Percentiles rank a stretch among this genome's conserved stretches.
Conservation (phyloP, 1,284 basidiomycete species). For the Cryptococcus hybrid region DNA sequence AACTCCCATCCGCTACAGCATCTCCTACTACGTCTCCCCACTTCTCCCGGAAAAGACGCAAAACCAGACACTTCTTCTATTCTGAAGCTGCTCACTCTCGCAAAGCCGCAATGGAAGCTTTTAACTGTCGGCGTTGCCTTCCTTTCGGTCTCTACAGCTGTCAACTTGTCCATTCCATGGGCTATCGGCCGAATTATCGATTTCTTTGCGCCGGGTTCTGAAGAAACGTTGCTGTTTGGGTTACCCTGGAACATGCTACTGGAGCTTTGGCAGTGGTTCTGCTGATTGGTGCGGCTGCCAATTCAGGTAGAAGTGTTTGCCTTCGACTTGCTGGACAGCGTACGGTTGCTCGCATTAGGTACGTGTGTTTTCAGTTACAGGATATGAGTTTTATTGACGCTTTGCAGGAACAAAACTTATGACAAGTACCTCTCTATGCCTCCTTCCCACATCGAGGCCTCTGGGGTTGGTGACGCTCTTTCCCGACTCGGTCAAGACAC, state of each 20-base stretch:
- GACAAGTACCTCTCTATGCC: conserved; percentile 44
- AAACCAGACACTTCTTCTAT: conserved; percentile 42
- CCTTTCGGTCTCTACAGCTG: conserved; percentile 40
- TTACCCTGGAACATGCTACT: conserved; percentile 44
- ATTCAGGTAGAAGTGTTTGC: conserved; percentile 40
- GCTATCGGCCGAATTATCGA: conserved; percentile 48
- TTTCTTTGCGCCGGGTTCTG: conserved; percentile 45
- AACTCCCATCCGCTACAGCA: conserved; percentile 16
- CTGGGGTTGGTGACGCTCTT: conserved; percentile 47
- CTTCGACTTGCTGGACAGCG: conserved; percentile 45
- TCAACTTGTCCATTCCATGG: conserved; percentile 43
- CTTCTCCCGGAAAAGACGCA: conserved; percentile 16
- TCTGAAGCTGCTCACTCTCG: conserved; percentile 37
- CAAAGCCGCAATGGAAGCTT: conserved; percentile 45
- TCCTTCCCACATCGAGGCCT: conserved; percentile 45
- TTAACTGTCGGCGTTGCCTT: conserved; percentile 36
- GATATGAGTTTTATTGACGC: neutral
- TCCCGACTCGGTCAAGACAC: conserved; percentile 49
- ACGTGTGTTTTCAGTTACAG: conserved; percentile 5
- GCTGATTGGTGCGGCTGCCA: conserved; percentile 43
- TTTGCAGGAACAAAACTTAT: conserved; percentile 42
- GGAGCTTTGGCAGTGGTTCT: conserved; percentile 29
- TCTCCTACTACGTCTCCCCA: conserved; percentile 1
- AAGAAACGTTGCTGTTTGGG: conserved; percentile 40
- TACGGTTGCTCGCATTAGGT: conserved; percentile 45